Evolutionary conservation across 2,329 filamentous ascomycete species (phyloP), one percentile per base, ranked within the genome.

Genomic region (Arthroderma uncinatum): DNA sequence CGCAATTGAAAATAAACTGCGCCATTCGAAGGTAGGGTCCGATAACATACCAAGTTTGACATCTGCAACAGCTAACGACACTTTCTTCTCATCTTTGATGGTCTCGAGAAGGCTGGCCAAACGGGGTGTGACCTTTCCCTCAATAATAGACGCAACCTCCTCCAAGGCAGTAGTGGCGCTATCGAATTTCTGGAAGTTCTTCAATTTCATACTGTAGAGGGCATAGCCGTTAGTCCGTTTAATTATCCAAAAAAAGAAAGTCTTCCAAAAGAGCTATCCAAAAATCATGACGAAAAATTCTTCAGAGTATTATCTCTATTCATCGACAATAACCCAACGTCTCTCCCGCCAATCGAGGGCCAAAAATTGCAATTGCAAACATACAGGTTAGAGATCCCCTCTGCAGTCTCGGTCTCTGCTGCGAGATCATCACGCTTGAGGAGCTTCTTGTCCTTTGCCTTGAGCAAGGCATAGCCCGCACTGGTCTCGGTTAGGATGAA

Each of bases 401-500:
- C 90, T 36, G 89, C 84, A 59, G 86, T 86, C 63, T 84, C 81
- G 61, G 90, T 80, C 71, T 93, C 84, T 62, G 83, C 79, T 56
- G 82, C 80, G 62, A 95, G 75, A 69, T 91, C 84, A 75, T 92
- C 86, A 68, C 87, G 85, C 75, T 95, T 93, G 64, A 98, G 80
- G 59, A 97, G 82, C 80, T 97, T 97, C 83, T 96, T 97, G 82
- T 97, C 92, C 74, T 91, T 89, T 67, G 92, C 87, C 81, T 98
- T 97, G 79, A 98, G 90, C 73, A 98, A 83, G 74, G 91, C 93
- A 79, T 97, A 97, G 73, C 93, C 95, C 66, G 91, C 91, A 75
- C 88, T 89, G 73, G 91, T 96, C 78, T 96, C 91, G 69, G 86
- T 86, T 67, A 96, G 84, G 76, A 96, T 87, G 76, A 95, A 94